phyloP scores from a whole-genome alignment of 495 filamentous ascomycete genomes.

The Letharia lupina region DNA sequence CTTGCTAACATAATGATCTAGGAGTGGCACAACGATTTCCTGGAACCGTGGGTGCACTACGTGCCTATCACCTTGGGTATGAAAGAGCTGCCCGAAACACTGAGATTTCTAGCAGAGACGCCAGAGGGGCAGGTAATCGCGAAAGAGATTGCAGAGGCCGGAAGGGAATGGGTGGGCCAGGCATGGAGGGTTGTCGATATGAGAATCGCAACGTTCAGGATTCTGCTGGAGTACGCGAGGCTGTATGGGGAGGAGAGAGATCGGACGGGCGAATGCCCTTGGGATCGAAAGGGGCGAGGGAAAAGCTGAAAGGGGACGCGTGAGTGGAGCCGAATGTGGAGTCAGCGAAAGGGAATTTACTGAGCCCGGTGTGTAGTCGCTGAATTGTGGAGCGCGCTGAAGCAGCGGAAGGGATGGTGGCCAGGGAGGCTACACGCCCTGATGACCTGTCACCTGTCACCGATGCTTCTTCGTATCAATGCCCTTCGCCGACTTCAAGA shows the following conservation, averaged over 20 bases:
- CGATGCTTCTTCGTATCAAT: no score
- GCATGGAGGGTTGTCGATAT: background rate
- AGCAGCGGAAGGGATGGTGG: no score
- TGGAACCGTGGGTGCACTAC: background rate
- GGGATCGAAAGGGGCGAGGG: background rate
- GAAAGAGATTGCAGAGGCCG: background rate
- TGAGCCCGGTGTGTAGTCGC: no score
- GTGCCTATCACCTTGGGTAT: background rate
- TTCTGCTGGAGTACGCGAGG: background rate
- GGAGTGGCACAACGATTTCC: background rate
- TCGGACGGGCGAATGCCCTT: background rate
- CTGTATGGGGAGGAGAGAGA: background rate
- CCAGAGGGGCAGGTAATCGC: background rate
- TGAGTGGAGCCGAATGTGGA: no score
- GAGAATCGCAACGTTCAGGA: background rate
- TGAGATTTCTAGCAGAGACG: background rate
- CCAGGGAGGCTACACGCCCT: no score
- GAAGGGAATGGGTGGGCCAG: background rate
- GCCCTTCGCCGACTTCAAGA: no score
- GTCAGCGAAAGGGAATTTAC: no score
- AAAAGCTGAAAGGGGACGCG: background rate
- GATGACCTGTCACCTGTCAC: no score
- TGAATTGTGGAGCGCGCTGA: no score
- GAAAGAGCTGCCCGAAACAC: background rate
- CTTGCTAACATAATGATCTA: background rate